Evolutionary conservation across 495 filamentous ascomycete genomes (phyloP), one percentile per base, ranked within the genome.

Genomic region (Chaetomidium leptoderma): DNA sequence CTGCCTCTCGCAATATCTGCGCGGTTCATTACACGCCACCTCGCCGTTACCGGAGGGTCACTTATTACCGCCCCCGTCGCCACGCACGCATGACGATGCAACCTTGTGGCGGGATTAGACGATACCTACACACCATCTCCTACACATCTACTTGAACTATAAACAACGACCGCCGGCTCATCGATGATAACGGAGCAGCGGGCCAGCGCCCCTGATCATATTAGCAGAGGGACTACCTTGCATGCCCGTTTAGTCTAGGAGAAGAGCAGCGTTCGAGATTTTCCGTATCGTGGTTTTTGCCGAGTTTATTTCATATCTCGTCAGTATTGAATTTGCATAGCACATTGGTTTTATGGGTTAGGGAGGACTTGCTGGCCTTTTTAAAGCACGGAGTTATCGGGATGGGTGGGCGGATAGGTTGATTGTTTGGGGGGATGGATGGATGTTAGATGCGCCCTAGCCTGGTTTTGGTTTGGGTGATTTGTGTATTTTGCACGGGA

Each of bases 291-390:
- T 58, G 17, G 42, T 57, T 48, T 57, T 33, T 14, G 23, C 40
- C 27, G n/a, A n/a, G 17, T 60, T 52, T 49, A 17, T 56, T 43
- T 42, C 23, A 30, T 17, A 53, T 57, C 19, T 49, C 23, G 8
- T 30, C 14, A 6, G 29, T 47, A 32, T 21, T 36, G 58, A 47
- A 49, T 53, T 23, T 64, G 64, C 64, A 66, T 66, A 63, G 64
- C 64, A 64, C 50, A 33, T 29, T 61, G 58, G 58, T 47, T 48
- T 53, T 52, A 51, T 45, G 27, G 39, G 32, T 49, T 50, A 32
- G 27, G 29, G 42, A 48, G 27, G 56, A 23, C 29, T 24, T 23
- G 49, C 17, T 37, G 2, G 32, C 26, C 49, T 53, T 21, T 10
- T 49, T 54, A 26, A 27, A 53, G 53, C 54, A 57, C 48, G 59